Base-by-base conservation (phyloP, 2,329 filamentous ascomycete genomes). In the Verticillium albo-atrum region DNA sequence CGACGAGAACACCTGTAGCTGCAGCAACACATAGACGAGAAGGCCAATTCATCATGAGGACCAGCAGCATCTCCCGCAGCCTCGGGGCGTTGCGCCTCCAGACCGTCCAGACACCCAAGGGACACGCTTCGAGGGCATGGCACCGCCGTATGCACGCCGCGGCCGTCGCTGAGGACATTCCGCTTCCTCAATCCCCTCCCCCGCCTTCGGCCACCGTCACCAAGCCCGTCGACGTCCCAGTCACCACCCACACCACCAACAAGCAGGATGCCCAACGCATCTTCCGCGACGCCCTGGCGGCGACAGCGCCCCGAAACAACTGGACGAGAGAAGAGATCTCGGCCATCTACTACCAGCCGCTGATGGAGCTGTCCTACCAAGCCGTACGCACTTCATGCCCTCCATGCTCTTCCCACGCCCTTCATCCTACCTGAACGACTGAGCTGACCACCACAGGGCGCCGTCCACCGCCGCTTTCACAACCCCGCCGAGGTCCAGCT, bases 291-390 rank as follows among this genome's bases (percentile, higher is more conserved):
- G 89, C 90, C 9, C 79, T 89, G 25, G 78, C 82, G 52, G 86
- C 88, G 25, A 81, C 75, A 1, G 75, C 71, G 6, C 84, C 90
- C 14, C 81, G 91, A 55, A 88, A 87, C 68, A 83, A 88, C 72
- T 96, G 92, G 92, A 91, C 90, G 6, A 86, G 83, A 64, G 87
- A 93, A 64, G 89, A 96, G 75, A 92, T 96, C 63, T 79, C 88
- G 10, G 85, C 89, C 64, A 89, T 96, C 66, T 96, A 95, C 76
- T 84, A 93, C 70, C 89, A 88, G 56, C 90, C 91, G 17, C 78
- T 96, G 71, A 88, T 93, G 79, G 89, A 94, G 70, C 77, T 96
- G 68, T 83, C 88, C 9, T 89, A 87, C 72, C 87, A 89, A 71
- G 84, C 90, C 62, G 90, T 92, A 75, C 47, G 27, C 25, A 2